phyloP scores from a whole-genome alignment of 1,284 basidiomycete genomes.

The Marasmius fiardii region DNA sequence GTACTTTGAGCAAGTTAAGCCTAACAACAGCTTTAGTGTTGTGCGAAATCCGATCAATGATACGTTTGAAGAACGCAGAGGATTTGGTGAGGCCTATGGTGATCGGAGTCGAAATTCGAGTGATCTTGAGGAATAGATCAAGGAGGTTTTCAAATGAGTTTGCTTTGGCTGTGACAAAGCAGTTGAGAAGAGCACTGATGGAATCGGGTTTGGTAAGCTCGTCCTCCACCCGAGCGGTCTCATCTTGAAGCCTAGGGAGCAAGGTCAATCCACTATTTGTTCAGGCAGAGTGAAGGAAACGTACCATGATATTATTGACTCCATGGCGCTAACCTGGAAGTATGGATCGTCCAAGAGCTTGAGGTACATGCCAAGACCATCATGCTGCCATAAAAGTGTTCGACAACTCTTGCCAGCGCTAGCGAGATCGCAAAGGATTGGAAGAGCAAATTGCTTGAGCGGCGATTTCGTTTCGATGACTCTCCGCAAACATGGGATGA shows the following conservation, averaged over 20 bases:
- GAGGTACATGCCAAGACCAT: constrained; percentile 81
- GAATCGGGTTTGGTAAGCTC: constrained; percentile 70
- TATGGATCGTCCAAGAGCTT: constrained; percentile 88
- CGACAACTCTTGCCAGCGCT: constrained; percentile 91
- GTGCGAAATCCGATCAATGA: constrained; percentile 81
- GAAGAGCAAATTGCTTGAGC: constrained; percentile 94
- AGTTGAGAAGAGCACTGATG: constrained; percentile 72
- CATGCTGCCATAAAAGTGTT: constrained; percentile 84
- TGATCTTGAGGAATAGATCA: constrained; percentile 89
- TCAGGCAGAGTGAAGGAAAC: constrained; percentile 19
- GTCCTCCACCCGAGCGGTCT: constrained; percentile 91
- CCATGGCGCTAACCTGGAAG: constrained; percentile 93
- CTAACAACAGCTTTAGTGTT: constrained; percentile 86
- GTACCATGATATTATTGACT: constrained; percentile 88
- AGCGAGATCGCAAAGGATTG: constrained; percentile 93
- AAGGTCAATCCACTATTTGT: background rate
- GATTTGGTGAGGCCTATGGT: constrained; percentile 76
- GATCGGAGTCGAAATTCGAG: constrained; percentile 74
- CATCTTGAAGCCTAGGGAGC: constrained; percentile 80
- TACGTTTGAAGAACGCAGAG: constrained; percentile 81
- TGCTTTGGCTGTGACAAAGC: constrained; percentile 86
- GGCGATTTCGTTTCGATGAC: constrained; percentile 88
- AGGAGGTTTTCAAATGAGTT: constrained; percentile 94
- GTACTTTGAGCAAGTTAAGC: constrained; percentile 84
- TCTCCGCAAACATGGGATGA: constrained; percentile 86